Base-by-base conservation (phyloP, 2,329 filamentous ascomycete genomes). In the Lachnellula occidentalis region DNA sequence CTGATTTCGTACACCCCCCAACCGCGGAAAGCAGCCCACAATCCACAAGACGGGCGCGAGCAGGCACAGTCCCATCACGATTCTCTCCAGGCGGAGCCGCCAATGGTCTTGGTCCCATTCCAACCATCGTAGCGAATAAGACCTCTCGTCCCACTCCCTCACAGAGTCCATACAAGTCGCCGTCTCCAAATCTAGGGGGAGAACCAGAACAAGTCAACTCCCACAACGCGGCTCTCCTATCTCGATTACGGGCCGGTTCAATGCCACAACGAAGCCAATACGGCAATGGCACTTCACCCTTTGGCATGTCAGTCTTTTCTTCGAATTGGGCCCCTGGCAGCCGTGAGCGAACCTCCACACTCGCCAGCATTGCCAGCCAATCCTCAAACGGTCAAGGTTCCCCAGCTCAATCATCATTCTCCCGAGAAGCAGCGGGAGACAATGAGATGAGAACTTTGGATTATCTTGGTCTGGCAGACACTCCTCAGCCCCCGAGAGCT, bases 381-480 rank as follows among this genome's bases (percentile, higher is more conserved):
- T 86, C 88, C 46, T 97, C 92, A 27, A 95, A 97, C 67, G 90
- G 87, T 1, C 90, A 90, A 2, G 88, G 87, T 59, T 97, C 92
- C 14, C 92, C 92, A 1, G 83, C 88, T 14, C 88, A 92, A 65
- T 95, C 90, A 7, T 85, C 88, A 1, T 92, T 92, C 68, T 95
- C 90, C 11, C 84, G 86, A 62, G 91, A 96, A 66, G 91, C 90
- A 31, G 81, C 86, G 45, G 87, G 84, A 17, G 92, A 97, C 67
- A 89, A 85, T 31, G 92, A 96, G 66, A 86, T 87, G 82, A 88
- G 90, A 67, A 99, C 94, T 2, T 76, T 99, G 63, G 94, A 99
- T 71, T 99, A 99, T 68, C 82, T 99, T 57, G 94, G 94, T 47
- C 80, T 99, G 48, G 92, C 92, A 34, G 94, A 97, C 71, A 95